Percentiles rank a stretch among this genome's conserved stretches.
Evolutionary conservation across 139 green algal species (phyloP).

Genomic region (Deuterostichococcus epilithicus): DNA sequence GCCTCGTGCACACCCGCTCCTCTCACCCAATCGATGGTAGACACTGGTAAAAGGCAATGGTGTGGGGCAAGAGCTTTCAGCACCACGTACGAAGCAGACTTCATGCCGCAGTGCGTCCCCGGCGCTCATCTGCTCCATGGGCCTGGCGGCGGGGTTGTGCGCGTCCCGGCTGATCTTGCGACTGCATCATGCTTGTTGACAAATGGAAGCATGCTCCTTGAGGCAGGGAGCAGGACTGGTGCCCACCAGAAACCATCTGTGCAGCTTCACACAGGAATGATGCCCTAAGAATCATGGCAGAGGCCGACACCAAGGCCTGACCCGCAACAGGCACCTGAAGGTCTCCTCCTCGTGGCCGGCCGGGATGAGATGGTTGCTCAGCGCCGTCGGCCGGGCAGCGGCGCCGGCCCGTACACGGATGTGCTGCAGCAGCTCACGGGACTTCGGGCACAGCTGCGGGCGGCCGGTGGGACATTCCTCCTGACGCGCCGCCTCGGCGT

Average conservation of each 20-base stretch:
- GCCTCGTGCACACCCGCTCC: no score
- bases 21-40: no score
- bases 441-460: neutral
- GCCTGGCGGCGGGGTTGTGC: neutral
- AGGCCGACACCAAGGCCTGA: no score
- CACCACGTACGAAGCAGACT: constrained; percentile 3
- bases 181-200: neutral
- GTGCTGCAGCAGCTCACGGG: neutral
- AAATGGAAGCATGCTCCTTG: no score
- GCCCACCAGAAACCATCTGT: no score
- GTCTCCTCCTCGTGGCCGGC: neutral
- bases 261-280: no score
- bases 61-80: no score
- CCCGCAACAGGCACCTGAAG: neutral
- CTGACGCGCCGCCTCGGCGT: neutral
- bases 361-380: neutral
- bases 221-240: neutral
- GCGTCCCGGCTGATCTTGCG: constrained; percentile 13
- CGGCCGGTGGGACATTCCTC: neutral
- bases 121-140: constrained; percentile 19
- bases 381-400: no score
- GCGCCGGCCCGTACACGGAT: neutral
- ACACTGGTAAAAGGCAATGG: no score
- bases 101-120: constrained; percentile 14
- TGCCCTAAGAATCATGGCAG: no score